phyloP scores from a whole-genome alignment of 176 grass and related monocot species.

The Alloteropsis semialata region DNA sequence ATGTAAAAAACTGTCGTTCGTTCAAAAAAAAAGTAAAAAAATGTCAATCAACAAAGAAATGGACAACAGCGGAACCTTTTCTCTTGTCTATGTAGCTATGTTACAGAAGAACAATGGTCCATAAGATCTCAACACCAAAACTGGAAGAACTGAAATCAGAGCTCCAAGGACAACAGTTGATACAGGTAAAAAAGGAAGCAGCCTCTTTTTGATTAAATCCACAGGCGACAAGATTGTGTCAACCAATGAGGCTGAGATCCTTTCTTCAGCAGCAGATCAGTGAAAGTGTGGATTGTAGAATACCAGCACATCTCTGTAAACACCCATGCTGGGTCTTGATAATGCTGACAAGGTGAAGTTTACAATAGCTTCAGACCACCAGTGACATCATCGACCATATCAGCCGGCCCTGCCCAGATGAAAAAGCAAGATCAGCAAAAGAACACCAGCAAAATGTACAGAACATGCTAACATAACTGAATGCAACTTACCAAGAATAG shows the following conservation, averaged over 20 bases:
- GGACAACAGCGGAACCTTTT: neutral
- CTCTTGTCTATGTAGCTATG: neutral
- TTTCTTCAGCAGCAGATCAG: conserved; percentile 5
- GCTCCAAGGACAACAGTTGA: neutral
- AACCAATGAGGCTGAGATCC: neutral
- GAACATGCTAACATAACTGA: neutral
- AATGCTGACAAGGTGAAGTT: neutral
- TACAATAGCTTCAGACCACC: conserved; percentile 75
- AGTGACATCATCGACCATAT: conserved; percentile 84
- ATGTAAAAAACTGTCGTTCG: no score
- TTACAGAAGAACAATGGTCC: neutral
- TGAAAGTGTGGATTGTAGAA: neutral
- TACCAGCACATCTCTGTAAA: neutral
- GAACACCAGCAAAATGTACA: neutral
- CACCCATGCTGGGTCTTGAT: neutral
- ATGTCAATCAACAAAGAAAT: neutral
- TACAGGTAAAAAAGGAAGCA: conserved; percentile 11
- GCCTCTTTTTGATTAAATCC: no score
- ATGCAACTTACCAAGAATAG: conserved; percentile 66
- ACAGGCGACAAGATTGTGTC: no score
- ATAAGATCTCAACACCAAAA: neutral
- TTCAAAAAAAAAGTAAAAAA: no score
- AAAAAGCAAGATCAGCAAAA: conserved; percentile 4
- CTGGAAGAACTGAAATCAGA: neutral
- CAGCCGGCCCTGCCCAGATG: conserved; percentile 52